Percentiles rank a stretch among this genome's conserved stretches.
phyloP scores from a whole-genome alignment of 306 rosid genomes.

The Elaeagnus macrophylla region DNA sequence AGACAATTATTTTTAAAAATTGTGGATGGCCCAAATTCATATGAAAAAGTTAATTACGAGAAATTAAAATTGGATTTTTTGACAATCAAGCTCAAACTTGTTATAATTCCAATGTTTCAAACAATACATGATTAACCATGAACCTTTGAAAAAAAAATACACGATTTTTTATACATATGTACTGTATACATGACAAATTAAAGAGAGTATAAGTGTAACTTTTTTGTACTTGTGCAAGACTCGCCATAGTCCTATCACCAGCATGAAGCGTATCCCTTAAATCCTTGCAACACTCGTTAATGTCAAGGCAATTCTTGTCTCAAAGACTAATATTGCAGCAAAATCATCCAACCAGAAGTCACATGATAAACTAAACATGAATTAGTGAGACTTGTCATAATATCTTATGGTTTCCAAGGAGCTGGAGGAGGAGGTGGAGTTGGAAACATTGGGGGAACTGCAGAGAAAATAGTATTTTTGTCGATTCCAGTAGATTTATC shows the following conservation, averaged over 20 bases:
- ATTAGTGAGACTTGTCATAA: slow-evolving; percentile 3
- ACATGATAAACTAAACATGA: slow-evolving; percentile 30
- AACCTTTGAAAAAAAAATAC: no score
- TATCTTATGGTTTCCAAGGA: slow-evolving; percentile 82
- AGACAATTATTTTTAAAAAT: no score
- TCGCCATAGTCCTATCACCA: slow-evolving; percentile 23
- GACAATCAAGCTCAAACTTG: slow-evolving; percentile 45
- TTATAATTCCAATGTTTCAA: slow-evolving; percentile 44
- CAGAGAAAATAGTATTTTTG: slow-evolving; percentile 84
- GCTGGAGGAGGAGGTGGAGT: slow-evolving; percentile 99
- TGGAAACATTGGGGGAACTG: slow-evolving; percentile 97
- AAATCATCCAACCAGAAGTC: slow-evolving; percentile 31
- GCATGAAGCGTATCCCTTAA: slow-evolving; percentile 12
- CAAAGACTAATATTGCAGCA: slow-evolving; percentile 29
- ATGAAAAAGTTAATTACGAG: background rate
- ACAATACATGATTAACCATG: slow-evolving; percentile 63
- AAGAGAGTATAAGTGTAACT: slow-evolving; percentile 26
- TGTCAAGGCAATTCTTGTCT: slow-evolving; percentile 26
- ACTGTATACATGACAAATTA: slow-evolving; percentile 54
- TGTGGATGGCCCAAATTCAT: no score
- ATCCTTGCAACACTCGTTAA: slow-evolving; percentile 22
- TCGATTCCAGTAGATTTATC: slow-evolving; percentile 56
- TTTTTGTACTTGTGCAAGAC: slow-evolving; percentile 24
- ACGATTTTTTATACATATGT: slow-evolving; percentile 34
- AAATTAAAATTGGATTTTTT: slow-evolving; percentile 14